Base-by-base conservation (phyloP, 202 grass and related monocot genomes). In the Schoenoplectus tabernaemontani region DNA sequence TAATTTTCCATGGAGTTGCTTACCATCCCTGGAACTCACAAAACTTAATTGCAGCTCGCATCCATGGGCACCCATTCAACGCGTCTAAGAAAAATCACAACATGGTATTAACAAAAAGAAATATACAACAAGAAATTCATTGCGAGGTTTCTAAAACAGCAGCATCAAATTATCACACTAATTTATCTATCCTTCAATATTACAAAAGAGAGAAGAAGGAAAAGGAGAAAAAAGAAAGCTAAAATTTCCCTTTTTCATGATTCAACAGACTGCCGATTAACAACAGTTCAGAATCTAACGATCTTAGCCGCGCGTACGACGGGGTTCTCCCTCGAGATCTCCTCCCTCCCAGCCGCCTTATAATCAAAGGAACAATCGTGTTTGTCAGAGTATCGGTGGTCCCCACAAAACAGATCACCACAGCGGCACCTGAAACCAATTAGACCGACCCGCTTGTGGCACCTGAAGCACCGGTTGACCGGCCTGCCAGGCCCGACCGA, bases 231-330 rank as follows among this genome's bases (percentile, higher is more conserved):
- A 10, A 63, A 79, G 39, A 34, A 64, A 64, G 57, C 59, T 61
- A 79, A 77, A 63, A 63, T 79, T 64, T 50, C 68, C 68, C 68
- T 32, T 72, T 61, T 79, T 63, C 59, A 79, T 46, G 59, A 46
- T 79, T 61, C 56, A 64, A 44, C 19, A 33, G 47, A 44, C 37
- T 79, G 44, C 5, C 76, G 54, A 61, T 60, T 19, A 23, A 41
- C 33, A 20, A 24, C 6, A n/a, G n/a, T 11, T 93, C 85, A 96
- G 81, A 96, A 86, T 63, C 89, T 85, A 42, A 96, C 87, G 63
- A 96, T 96, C 86, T 96, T 96, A 30, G 93, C 87, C 1, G 93
- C 93, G 32, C 93, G 93, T 30, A 96, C 93, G 28, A 96, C 86
- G 51, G 93, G 93, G 82, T 96, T 96, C 69, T 96, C 89, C 85